These are phyloP conservation scores for Diaporthe destruens DNA, from an alignment of 2,329 filamentous ascomycete species.

Conservation along the genomic window DNA sequence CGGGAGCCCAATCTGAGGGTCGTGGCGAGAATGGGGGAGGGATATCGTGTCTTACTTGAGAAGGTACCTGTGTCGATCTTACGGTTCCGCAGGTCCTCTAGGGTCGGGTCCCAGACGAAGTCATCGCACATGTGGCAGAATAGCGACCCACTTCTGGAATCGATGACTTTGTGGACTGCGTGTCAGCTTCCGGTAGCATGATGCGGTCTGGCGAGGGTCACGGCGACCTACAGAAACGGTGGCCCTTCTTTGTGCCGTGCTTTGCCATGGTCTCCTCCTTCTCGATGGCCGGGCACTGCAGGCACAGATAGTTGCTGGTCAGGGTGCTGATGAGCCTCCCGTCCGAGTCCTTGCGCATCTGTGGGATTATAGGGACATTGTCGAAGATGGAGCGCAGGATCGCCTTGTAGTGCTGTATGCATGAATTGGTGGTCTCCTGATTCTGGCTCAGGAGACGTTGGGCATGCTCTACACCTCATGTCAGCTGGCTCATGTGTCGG, in stretches of 20 bases:
- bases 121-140: conserved; percentile 88
- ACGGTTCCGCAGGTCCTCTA: conserved; percentile 79
- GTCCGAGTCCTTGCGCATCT: conserved; percentile 72
- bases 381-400: conserved; percentile 80
- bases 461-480: conserved; percentile 72
- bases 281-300: conserved; percentile 79
- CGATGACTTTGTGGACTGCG: conserved; percentile 72
- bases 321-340: conserved; percentile 66
- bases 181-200: conserved; percentile 46
- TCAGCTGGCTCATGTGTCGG: conserved; percentile 47
- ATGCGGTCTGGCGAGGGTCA: not conserved
- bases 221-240: conserved; percentile 76
- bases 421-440: conserved; percentile 75
- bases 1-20: not conserved
- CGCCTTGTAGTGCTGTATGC: conserved; percentile 78
- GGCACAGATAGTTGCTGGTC: conserved; percentile 77
- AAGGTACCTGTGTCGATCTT: conserved; percentile 77
- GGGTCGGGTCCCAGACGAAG: conserved; percentile 83
- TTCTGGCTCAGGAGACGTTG: conserved; percentile 73
- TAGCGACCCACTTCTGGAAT: conserved; percentile 79
- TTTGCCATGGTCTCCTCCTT: conserved; percentile 73
- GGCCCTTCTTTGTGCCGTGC: conserved; percentile 77
- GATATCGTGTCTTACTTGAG: conserved; percentile 62
- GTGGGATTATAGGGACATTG: conserved; percentile 71
- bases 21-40: not conserved